Percentiles rank a stretch among this genome's conserved stretches.
Evolutionary conservation across 441 rosid genomes (phyloP).

Genomic region (Pelargonium cotyledonis): DNA sequence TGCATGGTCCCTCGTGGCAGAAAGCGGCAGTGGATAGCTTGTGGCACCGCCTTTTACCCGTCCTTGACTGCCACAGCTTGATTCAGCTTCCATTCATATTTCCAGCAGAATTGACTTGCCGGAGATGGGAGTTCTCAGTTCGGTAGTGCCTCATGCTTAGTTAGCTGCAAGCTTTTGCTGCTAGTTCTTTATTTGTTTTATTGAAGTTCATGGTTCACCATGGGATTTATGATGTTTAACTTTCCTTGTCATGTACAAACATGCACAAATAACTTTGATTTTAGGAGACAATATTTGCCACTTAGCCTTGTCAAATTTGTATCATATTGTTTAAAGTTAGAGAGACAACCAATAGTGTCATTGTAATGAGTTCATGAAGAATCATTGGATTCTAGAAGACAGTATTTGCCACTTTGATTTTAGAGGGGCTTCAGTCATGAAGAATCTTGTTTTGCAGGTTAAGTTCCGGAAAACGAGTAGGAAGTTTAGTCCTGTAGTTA

Average conservation of each 20-base stretch:
- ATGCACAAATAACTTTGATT: neutral
- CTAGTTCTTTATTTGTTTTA: too few relatives aligned
- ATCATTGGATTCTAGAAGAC: too few relatives aligned
- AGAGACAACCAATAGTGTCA: too few relatives aligned
- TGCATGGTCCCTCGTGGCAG: conserved; percentile 65
- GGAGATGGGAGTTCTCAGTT: neutral
- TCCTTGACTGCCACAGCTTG: conserved; percentile 66
- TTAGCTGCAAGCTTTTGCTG: neutral
- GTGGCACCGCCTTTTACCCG: conserved; percentile 85
- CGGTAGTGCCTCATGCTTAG: neutral
- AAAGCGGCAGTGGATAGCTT: conserved; percentile 85
- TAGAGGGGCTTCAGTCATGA: too few relatives aligned
- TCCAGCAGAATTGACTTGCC: neutral
- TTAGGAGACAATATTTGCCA: neutral
- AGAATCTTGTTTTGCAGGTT: too few relatives aligned
- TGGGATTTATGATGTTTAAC: neutral
- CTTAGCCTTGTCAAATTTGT: neutral
- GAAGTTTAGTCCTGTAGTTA: too few relatives aligned
- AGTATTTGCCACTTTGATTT: too few relatives aligned
- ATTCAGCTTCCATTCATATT: conserved; percentile 5
- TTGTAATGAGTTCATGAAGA: too few relatives aligned
- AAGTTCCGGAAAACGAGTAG: too few relatives aligned
- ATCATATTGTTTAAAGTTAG: too few relatives aligned
- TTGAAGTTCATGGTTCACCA: too few relatives aligned
- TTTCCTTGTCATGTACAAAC: neutral